Evolutionary conservation across 1,284 basidiomycete genomes (phyloP).

Genomic region (Ustilago tritici): DNA sequence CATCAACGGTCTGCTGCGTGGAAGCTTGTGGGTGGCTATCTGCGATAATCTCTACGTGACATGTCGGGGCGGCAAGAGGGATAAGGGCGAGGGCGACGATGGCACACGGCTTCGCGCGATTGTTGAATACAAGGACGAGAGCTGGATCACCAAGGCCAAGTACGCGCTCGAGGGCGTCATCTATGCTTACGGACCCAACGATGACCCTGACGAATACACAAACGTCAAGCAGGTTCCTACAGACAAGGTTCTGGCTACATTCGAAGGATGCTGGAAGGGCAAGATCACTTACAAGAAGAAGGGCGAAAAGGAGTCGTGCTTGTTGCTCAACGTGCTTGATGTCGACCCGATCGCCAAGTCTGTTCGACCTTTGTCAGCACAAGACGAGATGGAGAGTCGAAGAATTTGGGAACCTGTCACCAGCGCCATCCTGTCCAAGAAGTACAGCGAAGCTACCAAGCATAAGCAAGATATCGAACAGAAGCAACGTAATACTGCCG

Average conservation of each 20-base stretch:
- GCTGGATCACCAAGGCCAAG: slow-evolving; percentile 89
- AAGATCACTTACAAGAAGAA: slow-evolving; percentile 83
- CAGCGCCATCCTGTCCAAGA: slow-evolving; percentile 79
- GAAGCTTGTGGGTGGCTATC: slow-evolving; percentile 89
- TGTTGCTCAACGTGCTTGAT: slow-evolving; percentile 82
- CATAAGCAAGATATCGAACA: slow-evolving; percentile 66
- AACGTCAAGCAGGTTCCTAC: slow-evolving; percentile 89
- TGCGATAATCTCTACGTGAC: slow-evolving; percentile 83
- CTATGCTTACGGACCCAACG: slow-evolving; percentile 78
- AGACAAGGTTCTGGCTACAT: slow-evolving; percentile 80
- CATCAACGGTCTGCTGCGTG: slow-evolving; percentile 91
- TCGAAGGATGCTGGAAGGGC: slow-evolving; percentile 90
- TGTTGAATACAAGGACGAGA: slow-evolving; percentile 97
- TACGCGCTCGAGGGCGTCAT: slow-evolving; percentile 91
- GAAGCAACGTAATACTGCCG: slow-evolving; percentile 59
- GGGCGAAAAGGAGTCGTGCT: slow-evolving; percentile 77
- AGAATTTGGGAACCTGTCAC: slow-evolving; percentile 86
- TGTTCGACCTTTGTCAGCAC: slow-evolving; percentile 84
- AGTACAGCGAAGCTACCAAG: slow-evolving; percentile 74
- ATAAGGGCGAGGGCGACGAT: slow-evolving; percentile 46
- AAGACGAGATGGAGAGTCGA: slow-evolving; percentile 84
- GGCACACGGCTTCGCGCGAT: slow-evolving; percentile 78
- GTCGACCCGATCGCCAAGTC: slow-evolving; percentile 83
- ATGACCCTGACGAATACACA: slow-evolving; percentile 77
- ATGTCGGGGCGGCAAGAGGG: slow-evolving; percentile 78